A percentile compares a stretch with the other conserved stretches of the same genome.
phyloP scores from a whole-genome alignment of 2,329 filamentous ascomycete species.

The Dactylellina haptotyla region DNA sequence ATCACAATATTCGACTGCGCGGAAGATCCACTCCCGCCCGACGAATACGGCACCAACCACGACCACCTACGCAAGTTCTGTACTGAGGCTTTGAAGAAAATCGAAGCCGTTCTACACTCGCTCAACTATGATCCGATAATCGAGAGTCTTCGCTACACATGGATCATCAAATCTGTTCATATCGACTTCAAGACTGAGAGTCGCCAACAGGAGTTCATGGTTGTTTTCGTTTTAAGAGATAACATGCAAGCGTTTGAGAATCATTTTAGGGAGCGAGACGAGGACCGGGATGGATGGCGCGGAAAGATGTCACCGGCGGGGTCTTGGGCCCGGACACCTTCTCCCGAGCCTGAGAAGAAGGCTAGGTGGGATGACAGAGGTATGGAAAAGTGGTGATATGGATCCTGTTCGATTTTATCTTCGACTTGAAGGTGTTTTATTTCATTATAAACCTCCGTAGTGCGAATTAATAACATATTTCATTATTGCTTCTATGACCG shows the following conservation, averaged over 20 bases:
- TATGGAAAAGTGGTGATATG: no score
- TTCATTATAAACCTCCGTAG: no score
- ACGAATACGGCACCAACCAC: not conserved
- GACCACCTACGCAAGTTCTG: constrained; percentile 2
- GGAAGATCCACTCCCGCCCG: not conserved
- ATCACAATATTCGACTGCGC: constrained; percentile 13
- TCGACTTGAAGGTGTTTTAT: no score
- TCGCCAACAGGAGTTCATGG: not conserved
- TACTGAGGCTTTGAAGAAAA: not conserved
- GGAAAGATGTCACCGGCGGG: not conserved
- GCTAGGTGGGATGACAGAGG: no score
- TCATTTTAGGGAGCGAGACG: not conserved
- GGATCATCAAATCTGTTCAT: constrained; percentile 26
- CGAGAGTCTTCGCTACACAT: not conserved
- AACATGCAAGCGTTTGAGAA: not conserved
- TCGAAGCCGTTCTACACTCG: not conserved
- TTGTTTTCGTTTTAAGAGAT: constrained; percentile 20
- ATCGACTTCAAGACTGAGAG: not conserved
- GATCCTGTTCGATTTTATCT: no score
- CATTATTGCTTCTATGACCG: no score
- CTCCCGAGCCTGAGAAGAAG: no score
- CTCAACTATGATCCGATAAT: not conserved
- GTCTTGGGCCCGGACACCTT: not conserved
- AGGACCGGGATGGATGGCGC: not conserved
- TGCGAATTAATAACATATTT: no score